phyloP scores from a whole-genome alignment of 2,329 filamentous ascomycete genomes.

The Fusarium virguliforme region DNA sequence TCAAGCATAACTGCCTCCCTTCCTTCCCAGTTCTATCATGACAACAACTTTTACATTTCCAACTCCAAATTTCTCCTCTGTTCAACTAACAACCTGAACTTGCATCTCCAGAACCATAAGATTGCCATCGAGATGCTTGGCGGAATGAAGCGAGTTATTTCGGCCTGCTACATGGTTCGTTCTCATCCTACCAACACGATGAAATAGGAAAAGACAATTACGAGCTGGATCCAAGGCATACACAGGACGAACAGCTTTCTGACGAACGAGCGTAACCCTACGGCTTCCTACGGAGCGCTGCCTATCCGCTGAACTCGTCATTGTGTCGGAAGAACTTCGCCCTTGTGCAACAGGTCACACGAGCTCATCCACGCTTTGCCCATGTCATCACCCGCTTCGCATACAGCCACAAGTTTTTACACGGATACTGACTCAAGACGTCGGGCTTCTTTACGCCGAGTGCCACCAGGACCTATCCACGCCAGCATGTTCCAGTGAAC shows the following conservation, averaged over 20 bases:
- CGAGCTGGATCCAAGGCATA: not conserved
- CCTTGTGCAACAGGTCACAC: conserved; percentile 32
- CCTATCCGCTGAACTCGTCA: conserved; percentile 14
- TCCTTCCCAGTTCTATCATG: not conserved
- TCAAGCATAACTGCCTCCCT: conserved; percentile 13
- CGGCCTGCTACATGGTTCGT: not conserved
- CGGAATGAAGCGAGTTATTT: not conserved
- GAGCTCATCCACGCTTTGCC: conserved; percentile 38
- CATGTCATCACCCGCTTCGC: conserved; percentile 45
- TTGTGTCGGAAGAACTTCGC: conserved; percentile 8
- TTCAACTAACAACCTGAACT: not conserved
- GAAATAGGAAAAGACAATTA: not conserved
- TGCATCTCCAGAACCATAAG: not conserved
- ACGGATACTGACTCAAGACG: conserved; percentile 14
- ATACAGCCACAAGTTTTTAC: conserved; percentile 22
- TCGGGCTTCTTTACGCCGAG: conserved; percentile 9
- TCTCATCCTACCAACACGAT: conserved; percentile 1
- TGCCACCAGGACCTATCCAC: conserved; percentile 13
- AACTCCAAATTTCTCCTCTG: not conserved
- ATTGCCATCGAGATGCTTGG: not conserved
- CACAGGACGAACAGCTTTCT: not conserved
- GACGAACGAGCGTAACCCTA: not conserved
- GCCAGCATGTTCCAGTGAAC: conserved; percentile 22
- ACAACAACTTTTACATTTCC: not conserved
- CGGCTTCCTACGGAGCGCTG: not conserved